Evolutionary conservation across 23 red algal genomes (phyloP).

Genomic region (Agarophyton chilense): DNA sequence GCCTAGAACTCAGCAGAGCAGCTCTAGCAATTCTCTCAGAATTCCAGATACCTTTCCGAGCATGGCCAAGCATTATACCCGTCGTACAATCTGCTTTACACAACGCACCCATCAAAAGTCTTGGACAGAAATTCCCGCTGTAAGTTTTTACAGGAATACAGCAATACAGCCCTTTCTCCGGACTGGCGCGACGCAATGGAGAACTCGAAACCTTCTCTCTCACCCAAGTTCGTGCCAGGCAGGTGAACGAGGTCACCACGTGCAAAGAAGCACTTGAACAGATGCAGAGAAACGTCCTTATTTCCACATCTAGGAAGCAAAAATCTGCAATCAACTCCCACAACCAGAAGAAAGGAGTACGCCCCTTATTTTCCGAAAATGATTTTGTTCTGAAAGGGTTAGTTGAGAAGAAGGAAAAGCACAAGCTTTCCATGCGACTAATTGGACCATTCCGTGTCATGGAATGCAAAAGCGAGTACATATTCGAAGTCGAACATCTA

Average conservation of each 20-base stretch:
- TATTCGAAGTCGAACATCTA: conserved; percentile 29
- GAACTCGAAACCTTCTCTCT: not conserved
- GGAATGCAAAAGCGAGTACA: conserved; percentile 9
- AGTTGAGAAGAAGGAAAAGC: not conserved
- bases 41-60: not conserved
- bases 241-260: too few relatives aligned
- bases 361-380: not conserved
- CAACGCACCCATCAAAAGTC: not conserved
- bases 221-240: not conserved
- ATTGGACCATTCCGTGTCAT: not conserved
- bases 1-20: not conserved
- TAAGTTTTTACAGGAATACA: not conserved
- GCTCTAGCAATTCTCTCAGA: not conserved
- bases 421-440: not conserved
- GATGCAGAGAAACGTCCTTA: not conserved
- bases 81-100: conserved; percentile 30
- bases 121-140: not conserved
- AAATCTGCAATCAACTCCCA: not conserved
- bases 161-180: not conserved
- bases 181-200: not conserved
- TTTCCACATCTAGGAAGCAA: not conserved
- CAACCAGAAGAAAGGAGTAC: not conserved
- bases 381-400: conserved; percentile 31
- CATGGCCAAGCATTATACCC: conserved; percentile 7
- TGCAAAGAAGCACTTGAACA: not conserved